Base-by-base conservation (phyloP, 352 stramenopile genomes). In the Phytophthora pinifolia region DNA sequence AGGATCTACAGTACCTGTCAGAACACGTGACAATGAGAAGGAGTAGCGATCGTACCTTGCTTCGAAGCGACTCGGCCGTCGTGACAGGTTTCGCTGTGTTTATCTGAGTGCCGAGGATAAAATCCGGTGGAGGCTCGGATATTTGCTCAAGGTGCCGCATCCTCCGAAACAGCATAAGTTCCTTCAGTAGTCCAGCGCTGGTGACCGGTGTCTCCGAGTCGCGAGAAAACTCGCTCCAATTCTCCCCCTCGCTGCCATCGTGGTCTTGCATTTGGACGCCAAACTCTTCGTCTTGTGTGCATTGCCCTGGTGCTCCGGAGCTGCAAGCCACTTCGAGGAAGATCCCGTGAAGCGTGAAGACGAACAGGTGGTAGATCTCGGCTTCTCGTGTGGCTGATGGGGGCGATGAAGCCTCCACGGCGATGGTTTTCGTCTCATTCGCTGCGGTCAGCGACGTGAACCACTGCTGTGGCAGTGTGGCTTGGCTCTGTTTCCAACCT, bases 401-500 rank as follows among this genome's bases (percentile, higher is more conserved):
- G 1, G 43, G 7, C 44, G 3, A 10, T 17, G 31, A 20, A 14
- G 29, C n/a, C 27, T 75, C 47, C 32, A 84, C 54, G 12, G 61
- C 33, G 17, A 83, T 65, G 1, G 59, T 72, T 42, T 80, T 86
- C 4, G 37, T 70, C 22, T 81, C 71, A 20, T 70, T 78, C 0
- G 61, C 45, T 35, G 65, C 63, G 43, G 50, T 62, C 9, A 87
- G 54, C 0, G 62, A 69, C 0, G 71, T 81, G 29, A 69, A 80
- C 74, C 76, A 87, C 52, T 87, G 76, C n/a, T 54, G 58, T 3
- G 74, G 69, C 5, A 79, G 41, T 14, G 47, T 33, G 6, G 32
- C 49, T 35, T 53, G 37, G 4, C 55, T 48, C 8, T 59, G 27
- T 18, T 62, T 56, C 13, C 55, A 46, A 2, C 22, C 51, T 46